phyloP scores from a whole-genome alignment of 805 yeast genomes.

The Kurtzmaniella fragi region DNA sequence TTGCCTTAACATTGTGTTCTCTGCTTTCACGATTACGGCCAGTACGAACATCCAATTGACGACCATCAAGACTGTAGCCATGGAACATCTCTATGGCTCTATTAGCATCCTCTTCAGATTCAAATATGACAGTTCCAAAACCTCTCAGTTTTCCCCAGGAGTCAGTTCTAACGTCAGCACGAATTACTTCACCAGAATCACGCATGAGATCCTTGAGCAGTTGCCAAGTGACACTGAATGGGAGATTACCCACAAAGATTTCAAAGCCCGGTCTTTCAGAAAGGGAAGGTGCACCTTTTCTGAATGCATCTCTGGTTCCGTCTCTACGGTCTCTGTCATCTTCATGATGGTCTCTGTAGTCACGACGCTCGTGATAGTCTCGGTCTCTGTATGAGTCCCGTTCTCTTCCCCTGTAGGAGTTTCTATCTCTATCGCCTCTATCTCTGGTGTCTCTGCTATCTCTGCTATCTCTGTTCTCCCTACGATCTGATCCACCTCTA shows the following conservation, averaged over 20 bases:
- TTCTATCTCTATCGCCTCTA: slow-evolving; percentile 12
- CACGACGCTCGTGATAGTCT: neutral
- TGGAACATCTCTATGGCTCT: slow-evolving; percentile 66
- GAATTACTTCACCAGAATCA: slow-evolving; percentile 67
- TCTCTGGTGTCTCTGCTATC: slow-evolving; percentile 20
- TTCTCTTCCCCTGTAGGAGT: slow-evolving; percentile 7
- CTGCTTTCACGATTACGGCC: slow-evolving; percentile 35
- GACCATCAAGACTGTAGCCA: slow-evolving; percentile 70
- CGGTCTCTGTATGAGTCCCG: slow-evolving; percentile 4
- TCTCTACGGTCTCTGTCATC: slow-evolving; percentile 15
- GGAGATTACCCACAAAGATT: slow-evolving; percentile 76
- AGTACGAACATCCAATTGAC: slow-evolving; percentile 73
- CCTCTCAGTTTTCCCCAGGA: slow-evolving; percentile 78
- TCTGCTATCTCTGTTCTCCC: slow-evolving; percentile 16
- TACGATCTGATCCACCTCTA: slow-evolving; percentile 10
- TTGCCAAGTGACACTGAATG: slow-evolving; percentile 80
- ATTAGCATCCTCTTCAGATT: slow-evolving; percentile 60
- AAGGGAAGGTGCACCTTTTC: slow-evolving; percentile 6
- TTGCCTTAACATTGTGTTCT: slow-evolving; percentile 5
- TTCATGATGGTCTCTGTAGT: neutral
- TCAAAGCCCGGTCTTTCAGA: slow-evolving; percentile 43
- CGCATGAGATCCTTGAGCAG: slow-evolving; percentile 81
- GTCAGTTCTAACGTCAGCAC: slow-evolving; percentile 73
- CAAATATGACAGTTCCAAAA: slow-evolving; percentile 74
- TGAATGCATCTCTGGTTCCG: slow-evolving; percentile 1